Evolutionary conservation across 2,329 filamentous ascomycete species (phyloP).

Genomic region (Xylariaceae sp.): DNA sequence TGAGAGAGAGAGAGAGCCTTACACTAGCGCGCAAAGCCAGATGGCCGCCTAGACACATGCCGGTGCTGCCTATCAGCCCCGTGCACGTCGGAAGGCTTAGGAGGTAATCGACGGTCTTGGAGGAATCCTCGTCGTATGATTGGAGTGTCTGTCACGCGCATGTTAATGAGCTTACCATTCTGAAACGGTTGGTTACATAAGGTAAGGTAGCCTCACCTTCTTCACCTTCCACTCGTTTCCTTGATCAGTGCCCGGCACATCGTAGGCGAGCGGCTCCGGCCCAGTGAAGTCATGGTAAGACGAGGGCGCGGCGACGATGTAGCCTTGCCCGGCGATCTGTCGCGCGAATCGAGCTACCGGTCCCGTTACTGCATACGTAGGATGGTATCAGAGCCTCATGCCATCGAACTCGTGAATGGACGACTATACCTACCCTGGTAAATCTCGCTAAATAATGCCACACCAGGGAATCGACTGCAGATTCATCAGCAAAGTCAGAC

Average conservation of each 20-base stretch:
- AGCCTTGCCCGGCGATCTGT: slow-evolving; percentile 89
- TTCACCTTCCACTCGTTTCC: slow-evolving; percentile 86
- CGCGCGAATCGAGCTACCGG: slow-evolving; percentile 87
- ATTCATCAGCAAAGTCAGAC: slow-evolving; percentile 15
- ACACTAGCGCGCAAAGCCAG: slow-evolving; percentile 66
- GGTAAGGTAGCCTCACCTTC: slow-evolving; percentile 57
- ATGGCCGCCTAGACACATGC: slow-evolving; percentile 94
- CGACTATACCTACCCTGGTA: slow-evolving; percentile 82
- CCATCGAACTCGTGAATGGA: slow-evolving; percentile 3
- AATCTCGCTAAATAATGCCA: slow-evolving; percentile 90
- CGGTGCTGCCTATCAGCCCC: slow-evolving; percentile 76
- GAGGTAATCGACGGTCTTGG: slow-evolving; percentile 68
- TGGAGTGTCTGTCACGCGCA: slow-evolving; percentile 63
- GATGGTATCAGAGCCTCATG: slow-evolving; percentile 10
- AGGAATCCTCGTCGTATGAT: slow-evolving; percentile 83
- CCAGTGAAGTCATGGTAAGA: slow-evolving; percentile 93
- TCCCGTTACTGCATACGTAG: slow-evolving; percentile 69
- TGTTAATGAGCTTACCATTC: slow-evolving; percentile 2
- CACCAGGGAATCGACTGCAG: slow-evolving; percentile 70
- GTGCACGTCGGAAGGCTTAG: slow-evolving; percentile 77
- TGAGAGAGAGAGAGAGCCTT: slow-evolving; percentile 31
- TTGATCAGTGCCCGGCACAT: slow-evolving; percentile 82
- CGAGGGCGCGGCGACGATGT: slow-evolving; percentile 88
- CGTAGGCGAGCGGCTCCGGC: slow-evolving; percentile 81
- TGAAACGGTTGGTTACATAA: slow-evolving; percentile 1